A percentile compares a stretch with the other conserved stretches of the same genome.
These are phyloP conservation scores for Aurinia saxatilis DNA, from an alignment of 345 rosid species.

Conservation along the genomic window DNA sequence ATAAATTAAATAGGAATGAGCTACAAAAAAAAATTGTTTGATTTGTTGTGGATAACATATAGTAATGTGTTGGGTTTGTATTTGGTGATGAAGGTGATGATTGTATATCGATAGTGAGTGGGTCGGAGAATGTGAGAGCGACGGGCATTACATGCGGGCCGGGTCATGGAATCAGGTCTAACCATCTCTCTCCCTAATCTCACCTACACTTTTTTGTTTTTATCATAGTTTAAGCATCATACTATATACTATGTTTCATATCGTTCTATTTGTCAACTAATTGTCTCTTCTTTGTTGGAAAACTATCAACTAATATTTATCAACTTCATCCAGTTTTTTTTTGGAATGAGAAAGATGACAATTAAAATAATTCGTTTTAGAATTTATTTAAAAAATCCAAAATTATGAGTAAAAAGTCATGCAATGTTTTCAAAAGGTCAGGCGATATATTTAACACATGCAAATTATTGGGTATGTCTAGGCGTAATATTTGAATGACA, in stretches of 20 bases:
- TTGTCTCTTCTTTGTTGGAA: slow-evolving; percentile 1
- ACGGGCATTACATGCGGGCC: slow-evolving; percentile 87
- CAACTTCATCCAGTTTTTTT: slow-evolving; percentile 4
- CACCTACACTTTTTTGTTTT: slow-evolving; percentile 3
- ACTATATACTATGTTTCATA: not conserved
- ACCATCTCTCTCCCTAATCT: slow-evolving; percentile 24
- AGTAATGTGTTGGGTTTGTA: slow-evolving; percentile 12
- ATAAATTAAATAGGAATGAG: not conserved
- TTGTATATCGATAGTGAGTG: slow-evolving; percentile 80
- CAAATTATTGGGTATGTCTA: no score
- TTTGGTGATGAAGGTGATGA: slow-evolving; percentile 64
- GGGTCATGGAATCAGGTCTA: slow-evolving; percentile 93
- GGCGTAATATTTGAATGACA: not conserved
- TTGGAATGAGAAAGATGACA: no score
- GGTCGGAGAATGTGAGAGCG: slow-evolving; percentile 70
- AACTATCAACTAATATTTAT: slow-evolving; percentile 14
- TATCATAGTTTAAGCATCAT: slow-evolving; percentile 5
- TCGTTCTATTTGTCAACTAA: not conserved
- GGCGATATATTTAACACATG: no score
- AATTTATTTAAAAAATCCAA: no score
- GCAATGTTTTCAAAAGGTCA: no score
- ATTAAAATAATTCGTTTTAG: no score
- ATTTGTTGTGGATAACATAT: not conserved
- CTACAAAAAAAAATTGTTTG: not conserved
- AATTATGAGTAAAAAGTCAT: no score